Evolutionary conservation across 1,139 yeast species (phyloP).

Genomic region (Waltiozyma sp.): DNA sequence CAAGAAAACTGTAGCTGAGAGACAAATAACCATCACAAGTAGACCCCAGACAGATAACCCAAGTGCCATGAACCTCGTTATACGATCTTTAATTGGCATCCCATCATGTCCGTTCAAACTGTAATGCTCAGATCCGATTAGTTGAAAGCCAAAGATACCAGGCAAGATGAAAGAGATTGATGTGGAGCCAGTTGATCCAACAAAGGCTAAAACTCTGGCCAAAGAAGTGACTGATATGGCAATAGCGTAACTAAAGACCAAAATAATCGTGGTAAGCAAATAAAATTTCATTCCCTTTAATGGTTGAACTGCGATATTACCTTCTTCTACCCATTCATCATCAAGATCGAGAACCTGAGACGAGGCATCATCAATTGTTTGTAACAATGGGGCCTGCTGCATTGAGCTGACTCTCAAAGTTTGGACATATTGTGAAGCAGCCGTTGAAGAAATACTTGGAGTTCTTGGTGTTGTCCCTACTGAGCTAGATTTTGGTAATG

Average conservation of each 20-base stretch:
- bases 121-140: slow-evolving; percentile 39
- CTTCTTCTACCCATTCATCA: slow-evolving; percentile 25
- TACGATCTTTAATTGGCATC: slow-evolving; percentile 29
- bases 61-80: slow-evolving; percentile 49
- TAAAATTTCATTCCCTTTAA: slow-evolving; percentile 37
- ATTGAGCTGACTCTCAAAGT: neutral
- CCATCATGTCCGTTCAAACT: slow-evolving; percentile 15
- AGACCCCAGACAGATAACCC: slow-evolving; percentile 65
- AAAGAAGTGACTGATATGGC: slow-evolving; percentile 71
- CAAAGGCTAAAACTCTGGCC: slow-evolving; percentile 81
- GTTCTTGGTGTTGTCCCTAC: neutral
- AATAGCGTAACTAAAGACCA: slow-evolving; percentile 53
- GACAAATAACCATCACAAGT: slow-evolving; percentile 66
- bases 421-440: neutral
- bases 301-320: slow-evolving; percentile 17
- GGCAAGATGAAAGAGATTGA: slow-evolving; percentile 89
- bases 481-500: neutral
- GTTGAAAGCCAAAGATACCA: slow-evolving; percentile 74
- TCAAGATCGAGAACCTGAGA: slow-evolving; percentile 8
- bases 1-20: slow-evolving; percentile 60
- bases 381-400: neutral
- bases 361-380: slow-evolving; percentile 6
- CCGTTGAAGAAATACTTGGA: neutral
- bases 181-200: slow-evolving; percentile 92
- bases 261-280: slow-evolving; percentile 54